These are phyloP conservation scores for Phaeosphaeriaceae sp. DNA, from an alignment of 2,329 filamentous ascomycete genomes.

Conservation along the genomic window DNA sequence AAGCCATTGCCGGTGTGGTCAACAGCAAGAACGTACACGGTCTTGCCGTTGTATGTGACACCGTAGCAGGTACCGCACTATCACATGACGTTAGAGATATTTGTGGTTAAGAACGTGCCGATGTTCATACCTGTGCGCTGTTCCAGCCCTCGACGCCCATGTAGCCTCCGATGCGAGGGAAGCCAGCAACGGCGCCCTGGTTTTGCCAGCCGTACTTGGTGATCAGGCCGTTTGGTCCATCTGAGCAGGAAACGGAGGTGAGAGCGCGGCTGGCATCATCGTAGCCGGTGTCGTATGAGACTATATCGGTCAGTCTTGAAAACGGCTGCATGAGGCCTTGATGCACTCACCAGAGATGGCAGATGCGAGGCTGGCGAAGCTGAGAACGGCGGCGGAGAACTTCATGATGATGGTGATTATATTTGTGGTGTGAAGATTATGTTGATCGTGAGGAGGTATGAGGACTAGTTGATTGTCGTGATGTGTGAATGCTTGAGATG, in stretches of 20 bases:
- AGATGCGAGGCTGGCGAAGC: slow-evolving; percentile 38
- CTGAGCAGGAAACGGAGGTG: slow-evolving; percentile 68
- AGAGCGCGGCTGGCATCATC: slow-evolving; percentile 66
- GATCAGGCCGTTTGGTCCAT: slow-evolving; percentile 71
- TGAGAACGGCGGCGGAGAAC: slow-evolving; percentile 38
- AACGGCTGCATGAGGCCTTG: background rate
- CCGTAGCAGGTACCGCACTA: slow-evolving; percentile 63
- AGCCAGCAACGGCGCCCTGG: slow-evolving; percentile 54
- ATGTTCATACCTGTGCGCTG: slow-evolving; percentile 37
- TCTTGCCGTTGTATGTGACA: slow-evolving; percentile 56
- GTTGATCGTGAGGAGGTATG: background rate
- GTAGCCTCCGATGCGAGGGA: slow-evolving; percentile 59
- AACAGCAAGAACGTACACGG: slow-evolving; percentile 58
- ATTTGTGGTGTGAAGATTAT: background rate
- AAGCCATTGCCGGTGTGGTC: slow-evolving; percentile 57
- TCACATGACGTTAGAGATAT: no score
- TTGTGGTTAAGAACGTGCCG: no score
- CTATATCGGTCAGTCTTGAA: slow-evolving; percentile 39
- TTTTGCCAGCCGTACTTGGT: slow-evolving; percentile 66
- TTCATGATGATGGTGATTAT: slow-evolving; percentile 36
- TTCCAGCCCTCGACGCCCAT: slow-evolving; percentile 58
- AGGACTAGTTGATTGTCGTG: slow-evolving; percentile 6
- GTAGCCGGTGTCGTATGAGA: slow-evolving; percentile 77
- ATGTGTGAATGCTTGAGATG: slow-evolving; percentile 17
- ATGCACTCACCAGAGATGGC: slow-evolving; percentile 38